phyloP scores from a whole-genome alignment of 768 basidiomycete genomes.

The Neoboletus brunneissimus region DNA sequence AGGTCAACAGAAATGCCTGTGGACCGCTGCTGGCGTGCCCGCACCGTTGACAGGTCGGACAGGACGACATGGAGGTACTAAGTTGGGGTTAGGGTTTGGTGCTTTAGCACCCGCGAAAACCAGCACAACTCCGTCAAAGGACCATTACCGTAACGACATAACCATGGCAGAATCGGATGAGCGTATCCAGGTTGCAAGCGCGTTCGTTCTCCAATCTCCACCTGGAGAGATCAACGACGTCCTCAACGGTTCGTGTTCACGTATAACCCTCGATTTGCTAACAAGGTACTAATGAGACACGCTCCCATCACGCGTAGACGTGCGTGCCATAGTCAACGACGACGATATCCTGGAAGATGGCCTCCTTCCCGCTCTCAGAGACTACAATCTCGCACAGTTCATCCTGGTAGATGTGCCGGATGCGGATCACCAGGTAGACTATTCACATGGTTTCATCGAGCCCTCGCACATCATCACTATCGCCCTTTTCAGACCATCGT shows the following conservation, averaged over 20 bases:
- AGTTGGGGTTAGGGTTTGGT: slow-evolving; percentile 29
- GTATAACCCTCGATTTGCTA: neutral
- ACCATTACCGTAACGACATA: too few relatives aligned
- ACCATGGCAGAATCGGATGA: slow-evolving; percentile 55
- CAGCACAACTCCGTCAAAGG: neutral
- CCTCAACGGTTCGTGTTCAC: slow-evolving; percentile 63
- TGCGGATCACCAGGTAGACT: slow-evolving; percentile 65
- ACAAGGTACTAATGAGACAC: neutral
- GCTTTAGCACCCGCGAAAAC: neutral
- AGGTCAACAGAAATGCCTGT: slow-evolving; percentile 34
- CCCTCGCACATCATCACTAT: neutral
- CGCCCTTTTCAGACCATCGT: slow-evolving; percentile 65
- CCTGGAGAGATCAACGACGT: slow-evolving; percentile 98
- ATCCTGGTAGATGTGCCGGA: slow-evolving; percentile 83
- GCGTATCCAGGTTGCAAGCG: slow-evolving; percentile 68
- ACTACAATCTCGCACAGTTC: slow-evolving; percentile 89
- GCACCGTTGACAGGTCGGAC: slow-evolving; percentile 28
- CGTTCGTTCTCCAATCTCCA: slow-evolving; percentile 84
- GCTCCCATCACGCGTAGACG: slow-evolving; percentile 51
- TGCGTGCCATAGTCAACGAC: slow-evolving; percentile 85
- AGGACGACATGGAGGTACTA: slow-evolving; percentile 1
- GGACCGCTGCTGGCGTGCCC: slow-evolving; percentile 22
- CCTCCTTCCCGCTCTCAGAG: slow-evolving; percentile 70
- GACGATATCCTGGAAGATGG: slow-evolving; percentile 80
- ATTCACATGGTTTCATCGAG: neutral